These are phyloP conservation scores for Bertia moriformis DNA, from an alignment of 2,329 filamentous ascomycete genomes.

Conservation along the genomic window DNA sequence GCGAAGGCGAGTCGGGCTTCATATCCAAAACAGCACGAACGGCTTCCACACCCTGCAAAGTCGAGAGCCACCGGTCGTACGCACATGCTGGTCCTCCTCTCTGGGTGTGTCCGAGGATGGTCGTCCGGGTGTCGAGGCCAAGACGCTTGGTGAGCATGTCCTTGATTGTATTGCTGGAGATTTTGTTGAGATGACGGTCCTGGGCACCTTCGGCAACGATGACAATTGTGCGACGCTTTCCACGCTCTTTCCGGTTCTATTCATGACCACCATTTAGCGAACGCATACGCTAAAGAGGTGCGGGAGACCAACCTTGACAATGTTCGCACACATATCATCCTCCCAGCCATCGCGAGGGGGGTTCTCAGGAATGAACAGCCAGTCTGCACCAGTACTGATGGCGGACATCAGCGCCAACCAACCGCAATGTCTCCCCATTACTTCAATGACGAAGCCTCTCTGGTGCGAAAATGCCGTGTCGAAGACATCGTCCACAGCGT, in stretches of 20 bases:
- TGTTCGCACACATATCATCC: conserved; percentile 69
- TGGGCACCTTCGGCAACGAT: conserved; percentile 93
- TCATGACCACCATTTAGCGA: conserved; percentile 4
- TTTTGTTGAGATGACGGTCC: conserved; percentile 70
- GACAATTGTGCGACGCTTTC: conserved; percentile 95
- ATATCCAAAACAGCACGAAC: conserved; percentile 83
- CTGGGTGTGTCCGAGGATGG: conserved; percentile 93
- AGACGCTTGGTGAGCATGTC: conserved; percentile 73
- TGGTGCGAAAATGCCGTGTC: conserved; percentile 90
- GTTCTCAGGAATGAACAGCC: conserved; percentile 91
- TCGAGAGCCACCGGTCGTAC: conserved; percentile 86
- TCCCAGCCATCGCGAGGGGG: conserved; percentile 79
- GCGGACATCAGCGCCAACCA: conserved; percentile 95
- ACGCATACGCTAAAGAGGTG: not conserved
- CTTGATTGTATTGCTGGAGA: conserved; percentile 69
- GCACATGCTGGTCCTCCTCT: conserved; percentile 82
- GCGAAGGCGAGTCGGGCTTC: conserved; percentile 76
- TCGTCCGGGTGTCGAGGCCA: conserved; percentile 80
- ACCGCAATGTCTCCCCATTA: conserved; percentile 96
- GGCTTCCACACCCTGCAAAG: conserved; percentile 84
- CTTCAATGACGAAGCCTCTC: conserved; percentile 89
- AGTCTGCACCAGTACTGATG: conserved; percentile 88
- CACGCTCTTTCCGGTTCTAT: conserved; percentile 63
- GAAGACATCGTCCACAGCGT: conserved; percentile 93
- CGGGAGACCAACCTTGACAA: conserved; percentile 43